Conservation (phyloP, 2,329 filamentous ascomycete genomes). For the Fusarium redolens region DNA sequence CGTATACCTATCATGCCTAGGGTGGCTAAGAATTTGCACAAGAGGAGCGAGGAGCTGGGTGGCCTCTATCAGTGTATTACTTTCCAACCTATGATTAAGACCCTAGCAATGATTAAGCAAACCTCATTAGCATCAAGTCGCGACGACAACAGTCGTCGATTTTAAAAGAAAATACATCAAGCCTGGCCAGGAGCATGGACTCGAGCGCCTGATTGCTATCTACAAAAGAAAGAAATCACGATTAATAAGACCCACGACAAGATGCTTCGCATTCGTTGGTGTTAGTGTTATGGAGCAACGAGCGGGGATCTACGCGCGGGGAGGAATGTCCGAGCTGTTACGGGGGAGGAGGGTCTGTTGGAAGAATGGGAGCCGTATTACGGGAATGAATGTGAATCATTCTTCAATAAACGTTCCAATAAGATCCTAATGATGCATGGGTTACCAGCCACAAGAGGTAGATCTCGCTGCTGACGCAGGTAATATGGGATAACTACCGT, state of each 20-base stretch:
- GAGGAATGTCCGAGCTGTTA: not conserved
- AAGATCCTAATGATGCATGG: no score
- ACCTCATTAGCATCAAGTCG: no score
- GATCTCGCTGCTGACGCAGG: no score
- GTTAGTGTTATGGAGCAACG: not conserved
- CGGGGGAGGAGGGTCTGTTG: not conserved
- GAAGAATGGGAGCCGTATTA: not conserved
- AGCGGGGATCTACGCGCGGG: not conserved
- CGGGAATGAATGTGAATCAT: not conserved
- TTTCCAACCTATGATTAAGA: no score
- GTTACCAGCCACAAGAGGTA: not conserved
- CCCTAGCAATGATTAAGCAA: no score
- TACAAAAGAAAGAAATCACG: not conserved
- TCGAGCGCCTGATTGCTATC: not conserved
- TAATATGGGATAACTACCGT: no score
- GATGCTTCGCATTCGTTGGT: not conserved
- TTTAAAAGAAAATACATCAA: not conserved
- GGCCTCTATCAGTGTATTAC: no score
- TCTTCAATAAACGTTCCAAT: no score
- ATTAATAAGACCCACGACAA: not conserved
- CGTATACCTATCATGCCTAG: no score
- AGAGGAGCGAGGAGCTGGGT: no score
- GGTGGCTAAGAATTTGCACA: no score
- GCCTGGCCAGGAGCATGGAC: not conserved
- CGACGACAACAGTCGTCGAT: no score